phyloP scores from a whole-genome alignment of 164 flowering plant species.

The Vitis labrusca region DNA sequence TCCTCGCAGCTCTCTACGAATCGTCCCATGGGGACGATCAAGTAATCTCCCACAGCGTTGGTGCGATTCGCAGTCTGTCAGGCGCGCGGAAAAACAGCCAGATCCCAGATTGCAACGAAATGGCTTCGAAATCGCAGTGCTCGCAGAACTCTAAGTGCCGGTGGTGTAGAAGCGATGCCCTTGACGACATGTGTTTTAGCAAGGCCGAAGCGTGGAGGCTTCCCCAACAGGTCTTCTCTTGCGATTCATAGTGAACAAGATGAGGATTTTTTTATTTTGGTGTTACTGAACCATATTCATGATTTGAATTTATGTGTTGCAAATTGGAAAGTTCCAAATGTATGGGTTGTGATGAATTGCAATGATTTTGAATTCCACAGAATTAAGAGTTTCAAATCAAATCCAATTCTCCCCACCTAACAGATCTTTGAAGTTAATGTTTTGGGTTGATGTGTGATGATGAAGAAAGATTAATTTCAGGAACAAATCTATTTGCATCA shows the following conservation, averaged over 20 bases:
- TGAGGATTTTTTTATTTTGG: neutral
- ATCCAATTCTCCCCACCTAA: too few relatives aligned
- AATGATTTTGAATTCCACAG: too few relatives aligned
- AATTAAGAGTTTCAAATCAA: too few relatives aligned
- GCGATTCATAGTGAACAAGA: conserved; percentile 26
- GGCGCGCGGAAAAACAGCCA: conserved; percentile 17
- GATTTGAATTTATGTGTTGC: too few relatives aligned
- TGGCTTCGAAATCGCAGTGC: conserved; percentile 46
- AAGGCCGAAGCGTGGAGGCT: conserved; percentile 58
- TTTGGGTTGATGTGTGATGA: too few relatives aligned
- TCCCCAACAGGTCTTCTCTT: conserved; percentile 64
- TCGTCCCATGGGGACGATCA: neutral
- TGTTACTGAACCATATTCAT: too few relatives aligned
- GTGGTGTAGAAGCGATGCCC: conserved; percentile 65
- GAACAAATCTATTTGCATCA: too few relatives aligned
- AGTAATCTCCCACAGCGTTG: neutral
- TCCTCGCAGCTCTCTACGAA: neutral
- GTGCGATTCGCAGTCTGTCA: conserved; percentile 18
- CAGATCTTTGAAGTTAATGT: too few relatives aligned
- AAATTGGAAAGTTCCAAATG: too few relatives aligned
- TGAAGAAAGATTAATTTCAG: too few relatives aligned
- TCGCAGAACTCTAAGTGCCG: conserved; percentile 41
- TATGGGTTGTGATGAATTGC: too few relatives aligned
- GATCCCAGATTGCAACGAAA: conserved; percentile 37
- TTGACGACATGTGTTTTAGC: conserved; percentile 64